Base-by-base conservation (phyloP, 2,329 filamentous ascomycete species). In the Fusarium pininemorale region DNA sequence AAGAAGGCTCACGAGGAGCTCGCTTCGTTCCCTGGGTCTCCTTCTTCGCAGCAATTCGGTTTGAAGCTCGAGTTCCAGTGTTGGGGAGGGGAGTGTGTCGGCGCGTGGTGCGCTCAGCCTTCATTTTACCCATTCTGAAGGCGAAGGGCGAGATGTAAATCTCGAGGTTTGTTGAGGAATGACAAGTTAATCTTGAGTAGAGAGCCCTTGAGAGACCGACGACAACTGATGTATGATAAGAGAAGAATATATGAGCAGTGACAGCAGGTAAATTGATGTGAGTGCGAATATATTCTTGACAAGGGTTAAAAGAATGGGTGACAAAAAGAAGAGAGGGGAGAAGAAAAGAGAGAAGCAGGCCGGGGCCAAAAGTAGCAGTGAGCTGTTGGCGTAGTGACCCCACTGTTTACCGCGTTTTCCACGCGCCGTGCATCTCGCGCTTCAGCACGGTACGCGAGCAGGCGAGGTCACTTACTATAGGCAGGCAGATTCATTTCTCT, bases 111-210 rank as follows among this genome's bases (percentile, higher is more conserved):
- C 59, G 47, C 24, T 14, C 20, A 15, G 24, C 57, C 37, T 39
- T 69, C n/a, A 58, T 32, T 22, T 59, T 70, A 18, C 62, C 45
- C 71, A 74, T 74, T 35, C n/a, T 53, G 41, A 51, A 20, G 45
- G 38, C 18, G 11, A 60, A 38, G n/a, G 16, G 20, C 11, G 32
- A 58, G 26, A 16, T n/a, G n/a, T n/a, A 35, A 57, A 60, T 51
- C 14, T 62, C 41, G 44, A 57, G 11, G 24, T 10, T 48, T 48
- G 24, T 35, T n/a, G 24, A 35, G 37, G 28, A 47, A 44, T 20
- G 32, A 20, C 41, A 59, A 68, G 47, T 20, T 28, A 22, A 42
- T 30, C 55, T 72, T 74, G 45, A 35, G 14, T 41, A 72, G 50
- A 51, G 50, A 38, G 53, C 32, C 48, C 39, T 32, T 68, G 39